phyloP scores from a whole-genome alignment of 495 filamentous ascomycete genomes.

The Hypomontagnella submonticulosa region DNA sequence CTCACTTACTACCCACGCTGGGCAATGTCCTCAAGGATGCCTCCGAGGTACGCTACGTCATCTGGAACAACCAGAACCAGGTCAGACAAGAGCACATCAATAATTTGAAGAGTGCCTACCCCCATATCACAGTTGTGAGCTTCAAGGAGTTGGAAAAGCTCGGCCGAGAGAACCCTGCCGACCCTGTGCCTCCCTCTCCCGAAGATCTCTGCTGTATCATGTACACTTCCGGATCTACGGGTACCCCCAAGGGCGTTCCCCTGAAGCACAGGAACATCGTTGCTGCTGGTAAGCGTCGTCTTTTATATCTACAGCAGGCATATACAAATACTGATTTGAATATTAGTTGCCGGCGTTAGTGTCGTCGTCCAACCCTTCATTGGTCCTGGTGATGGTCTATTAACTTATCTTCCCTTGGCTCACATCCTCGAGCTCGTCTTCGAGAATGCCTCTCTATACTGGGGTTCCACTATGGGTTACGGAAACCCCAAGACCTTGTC shows the following conservation, averaged over 20 bases:
- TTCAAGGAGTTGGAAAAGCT: constrained; percentile 86
- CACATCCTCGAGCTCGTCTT: constrained; percentile 99
- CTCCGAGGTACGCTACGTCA: constrained; percentile 79
- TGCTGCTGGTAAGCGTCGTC: constrained; percentile 74
- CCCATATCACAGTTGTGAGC: constrained; percentile 77
- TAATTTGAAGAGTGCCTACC: constrained; percentile 75
- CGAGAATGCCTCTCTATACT: constrained; percentile 90
- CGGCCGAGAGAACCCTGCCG: constrained; percentile 83
- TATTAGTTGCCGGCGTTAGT: constrained; percentile 83
- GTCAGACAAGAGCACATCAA: constrained; percentile 83
- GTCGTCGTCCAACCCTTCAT: constrained; percentile 86
- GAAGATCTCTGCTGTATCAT: constrained; percentile 98
- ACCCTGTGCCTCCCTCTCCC: constrained; percentile 80
- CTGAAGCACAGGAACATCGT: constrained; percentile 90
- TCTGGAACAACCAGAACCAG: constrained; percentile 87
- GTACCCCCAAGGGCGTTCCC: constrained; percentile 93
- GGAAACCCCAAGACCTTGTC: constrained; percentile 94
- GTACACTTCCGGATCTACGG: constrained; percentile 99
- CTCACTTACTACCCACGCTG: constrained; percentile 81
- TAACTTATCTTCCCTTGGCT: constrained; percentile 93
- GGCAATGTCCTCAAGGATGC: constrained; percentile 83
- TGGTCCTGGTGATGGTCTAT: constrained; percentile 83
- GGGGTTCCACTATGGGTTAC: constrained; percentile 98
- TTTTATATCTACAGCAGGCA: not conserved
- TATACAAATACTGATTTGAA: constrained; percentile 23